Evolutionary conservation across 2,329 filamentous ascomycete genomes (phyloP).

Genomic region (Gliomastix tumulicola): DNA sequence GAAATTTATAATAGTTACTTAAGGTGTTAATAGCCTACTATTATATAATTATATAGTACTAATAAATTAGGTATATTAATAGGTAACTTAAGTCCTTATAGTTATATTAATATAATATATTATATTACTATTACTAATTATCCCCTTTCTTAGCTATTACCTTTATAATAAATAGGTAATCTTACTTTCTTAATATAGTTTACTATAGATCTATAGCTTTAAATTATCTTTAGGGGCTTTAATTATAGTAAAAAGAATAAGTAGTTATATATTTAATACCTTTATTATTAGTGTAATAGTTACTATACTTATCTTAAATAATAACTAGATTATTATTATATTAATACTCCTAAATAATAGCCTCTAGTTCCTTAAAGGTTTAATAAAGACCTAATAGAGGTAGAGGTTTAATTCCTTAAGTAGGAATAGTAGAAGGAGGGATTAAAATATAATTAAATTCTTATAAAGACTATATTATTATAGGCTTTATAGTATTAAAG

Average conservation of each 20-base stretch:
- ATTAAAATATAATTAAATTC: conserved; percentile 3
- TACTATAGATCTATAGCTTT: neutral
- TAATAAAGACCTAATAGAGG: neutral
- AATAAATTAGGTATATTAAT: conserved; percentile 3
- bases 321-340: neutral
- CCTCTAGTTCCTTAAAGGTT: neutral
- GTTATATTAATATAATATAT: conserved; percentile 5
- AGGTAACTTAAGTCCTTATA: neutral
- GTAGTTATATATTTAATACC: neutral
- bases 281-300: neutral
- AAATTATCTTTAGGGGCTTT: neutral
- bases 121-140: neutral
- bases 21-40: neutral
- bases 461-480: conserved; percentile 3
- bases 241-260: neutral
- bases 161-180: conserved; percentile 1
- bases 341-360: neutral
- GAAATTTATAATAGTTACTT: neutral
- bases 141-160: neutral
- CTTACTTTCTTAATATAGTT: neutral
- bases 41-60: conserved; percentile 1
- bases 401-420: neutral
- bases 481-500: conserved; percentile 3
- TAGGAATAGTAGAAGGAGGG: neutral
- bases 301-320: neutral